Conservation (phyloP, 164 flowering plant genomes). For the Santalum album region DNA sequence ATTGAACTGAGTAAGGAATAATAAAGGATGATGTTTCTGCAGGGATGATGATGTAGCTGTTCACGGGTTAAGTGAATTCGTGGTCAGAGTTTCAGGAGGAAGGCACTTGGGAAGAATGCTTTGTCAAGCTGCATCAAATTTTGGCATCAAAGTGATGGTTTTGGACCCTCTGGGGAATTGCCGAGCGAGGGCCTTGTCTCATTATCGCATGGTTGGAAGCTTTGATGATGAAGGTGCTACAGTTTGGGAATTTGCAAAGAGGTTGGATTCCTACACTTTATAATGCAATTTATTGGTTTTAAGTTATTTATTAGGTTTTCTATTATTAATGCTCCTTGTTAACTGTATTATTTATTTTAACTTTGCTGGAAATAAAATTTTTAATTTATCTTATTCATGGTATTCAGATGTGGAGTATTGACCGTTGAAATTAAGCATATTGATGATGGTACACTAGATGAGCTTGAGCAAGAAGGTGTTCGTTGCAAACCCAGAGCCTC, state of each 20-base stretch:
- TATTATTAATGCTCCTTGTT: too few species aligned
- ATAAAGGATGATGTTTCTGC: background rate
- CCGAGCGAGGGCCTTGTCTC: conserved; percentile 62
- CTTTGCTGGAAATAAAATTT: background rate
- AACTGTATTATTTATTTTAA: too few species aligned
- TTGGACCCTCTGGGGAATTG: conserved; percentile 82
- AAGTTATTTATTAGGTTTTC: too few species aligned
- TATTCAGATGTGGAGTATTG: conserved; percentile 74
- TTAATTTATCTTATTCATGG: conserved; percentile 11
- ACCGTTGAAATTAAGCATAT: conserved; percentile 96
- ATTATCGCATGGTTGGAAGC: conserved; percentile 77
- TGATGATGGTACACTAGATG: conserved; percentile 70
- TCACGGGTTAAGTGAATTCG: conserved; percentile 56
- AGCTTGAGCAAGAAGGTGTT: conserved; percentile 85
- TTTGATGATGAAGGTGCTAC: conserved; percentile 72
- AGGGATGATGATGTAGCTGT: conserved; percentile 33
- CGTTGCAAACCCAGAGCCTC: conserved; percentile 93
- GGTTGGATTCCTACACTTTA: conserved; percentile 41
- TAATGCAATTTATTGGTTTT: too few species aligned
- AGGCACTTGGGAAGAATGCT: conserved; percentile 95
- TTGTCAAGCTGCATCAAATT: conserved; percentile 89
- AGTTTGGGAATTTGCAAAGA: conserved; percentile 81
- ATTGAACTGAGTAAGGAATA: background rate
- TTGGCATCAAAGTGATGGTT: conserved; percentile 71
- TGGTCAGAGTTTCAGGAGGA: conserved; percentile 92